Evolutionary conservation across 225 moss, liverwort and hornwort genomes (phyloP), one percentile per base, ranked within the genome.

Genomic region (Sphagnum contortum): DNA sequence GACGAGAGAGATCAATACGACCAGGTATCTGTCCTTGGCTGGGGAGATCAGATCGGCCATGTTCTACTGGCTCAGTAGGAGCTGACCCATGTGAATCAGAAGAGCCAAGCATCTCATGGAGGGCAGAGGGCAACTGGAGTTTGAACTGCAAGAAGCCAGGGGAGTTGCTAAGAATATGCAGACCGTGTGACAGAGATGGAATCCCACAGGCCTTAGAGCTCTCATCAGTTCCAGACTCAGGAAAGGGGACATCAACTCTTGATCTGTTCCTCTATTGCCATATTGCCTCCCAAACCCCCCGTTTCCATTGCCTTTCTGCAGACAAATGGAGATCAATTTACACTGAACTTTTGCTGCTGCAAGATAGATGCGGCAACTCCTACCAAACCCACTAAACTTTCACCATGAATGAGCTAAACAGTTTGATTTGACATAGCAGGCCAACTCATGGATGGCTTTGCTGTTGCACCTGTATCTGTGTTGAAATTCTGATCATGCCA

Each of bases 21-120:
- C 72, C 77, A 79, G 77, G 77, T 61, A 75, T 73, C 6, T 73
- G 69, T 62, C 73, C 74, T 61, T 72, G 79, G 64, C 71, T 29
- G 29, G 29, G 29, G 29, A 29, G 29, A 29, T 29, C 29, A 29
- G 29, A 29, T 29, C 29, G 29, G 29, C 29, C 29, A 29, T 29
- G 29, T 29, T 29, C 29, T 29, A 29, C 79, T 48, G 83, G 80
- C 50, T 71, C 67, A 50, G 76, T 11, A 64, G 79, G 49, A 59
- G 64, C 64, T 48, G 77, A 81, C 63, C 91, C 91, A 77, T 83
- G 76, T 75, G 88, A 87, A 79, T 83, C 89, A 81, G 84, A 78
- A 77, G 95, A 92, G 79, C 88, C 88, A 77, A 87, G 95, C 95
- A 96, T 96, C 84, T 92, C 92, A 96, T 92, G 91, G 88, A 91